phyloP scores from a whole-genome alignment of 805 yeast genomes.

The Aciculoconidium aculeatum region DNA sequence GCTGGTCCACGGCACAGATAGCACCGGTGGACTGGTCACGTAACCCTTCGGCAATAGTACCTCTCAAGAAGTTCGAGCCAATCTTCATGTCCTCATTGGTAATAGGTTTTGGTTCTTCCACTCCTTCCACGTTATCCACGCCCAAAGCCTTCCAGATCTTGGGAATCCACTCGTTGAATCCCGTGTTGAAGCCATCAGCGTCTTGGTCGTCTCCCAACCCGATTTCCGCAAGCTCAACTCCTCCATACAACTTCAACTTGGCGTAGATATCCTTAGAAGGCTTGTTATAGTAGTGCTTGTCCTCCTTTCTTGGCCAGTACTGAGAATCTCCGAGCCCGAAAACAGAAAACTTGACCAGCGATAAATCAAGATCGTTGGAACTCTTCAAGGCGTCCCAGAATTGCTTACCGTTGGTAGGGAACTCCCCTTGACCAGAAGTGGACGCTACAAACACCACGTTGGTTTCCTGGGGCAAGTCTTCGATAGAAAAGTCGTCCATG shows the following conservation, averaged over 20 bases:
- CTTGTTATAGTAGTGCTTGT: slow-evolving; percentile 87
- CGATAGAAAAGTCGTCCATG: slow-evolving; percentile 68
- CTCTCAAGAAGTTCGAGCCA: slow-evolving; percentile 81
- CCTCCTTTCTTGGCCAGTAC: slow-evolving; percentile 98
- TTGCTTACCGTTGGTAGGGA: slow-evolving; percentile 74
- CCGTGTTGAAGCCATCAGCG: slow-evolving; percentile 91
- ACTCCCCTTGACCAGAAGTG: slow-evolving; percentile 84
- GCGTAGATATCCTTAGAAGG: slow-evolving; percentile 72
- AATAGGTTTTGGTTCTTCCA: slow-evolving; percentile 83
- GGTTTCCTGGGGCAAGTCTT: slow-evolving; percentile 66
- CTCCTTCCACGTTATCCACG: slow-evolving; percentile 73
- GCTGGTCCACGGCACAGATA: slow-evolving; percentile 85
- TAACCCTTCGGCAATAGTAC: slow-evolving; percentile 86
- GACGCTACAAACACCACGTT: slow-evolving; percentile 66
- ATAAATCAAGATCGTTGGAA: slow-evolving; percentile 59
- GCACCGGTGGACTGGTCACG: slow-evolving; percentile 83
- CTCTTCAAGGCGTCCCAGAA: slow-evolving; percentile 69
- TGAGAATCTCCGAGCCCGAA: slow-evolving; percentile 79
- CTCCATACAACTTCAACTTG: slow-evolving; percentile 66
- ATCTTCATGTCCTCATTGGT: slow-evolving; percentile 95
- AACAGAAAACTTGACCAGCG: slow-evolving; percentile 50
- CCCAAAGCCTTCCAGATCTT: slow-evolving; percentile 84
- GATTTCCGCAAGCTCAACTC: slow-evolving; percentile 60
- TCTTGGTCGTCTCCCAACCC: slow-evolving; percentile 97
- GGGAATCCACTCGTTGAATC: slow-evolving; percentile 84